These are phyloP conservation scores for Petunia axillaris DNA, from an alignment of 257 asterid species.

Conservation along the genomic window DNA sequence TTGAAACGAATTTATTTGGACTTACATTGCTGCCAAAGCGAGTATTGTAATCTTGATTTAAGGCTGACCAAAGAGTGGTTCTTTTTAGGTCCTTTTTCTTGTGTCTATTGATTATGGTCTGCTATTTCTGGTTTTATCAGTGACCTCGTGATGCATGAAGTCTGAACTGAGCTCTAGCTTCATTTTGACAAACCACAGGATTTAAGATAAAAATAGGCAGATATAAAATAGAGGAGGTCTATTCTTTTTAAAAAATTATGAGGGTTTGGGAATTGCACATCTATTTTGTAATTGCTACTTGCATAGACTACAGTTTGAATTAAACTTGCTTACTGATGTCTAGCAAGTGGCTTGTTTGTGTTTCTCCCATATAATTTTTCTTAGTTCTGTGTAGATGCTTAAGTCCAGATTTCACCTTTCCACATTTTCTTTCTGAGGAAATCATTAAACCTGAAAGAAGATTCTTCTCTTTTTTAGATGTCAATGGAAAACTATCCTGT, in stretches of 20 bases:
- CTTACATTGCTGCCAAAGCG: too few species aligned
- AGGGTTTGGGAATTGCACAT: background rate
- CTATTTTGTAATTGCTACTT: conserved; percentile 1
- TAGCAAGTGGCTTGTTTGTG: background rate
- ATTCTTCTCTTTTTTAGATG: background rate
- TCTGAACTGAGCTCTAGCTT: background rate
- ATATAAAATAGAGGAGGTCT: background rate
- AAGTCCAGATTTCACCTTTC: background rate
- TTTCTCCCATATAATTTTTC: background rate
- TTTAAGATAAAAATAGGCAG: background rate
- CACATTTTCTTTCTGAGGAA: background rate
- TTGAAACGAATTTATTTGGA: too few species aligned
- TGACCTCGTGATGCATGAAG: background rate
- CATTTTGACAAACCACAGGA: background rate
- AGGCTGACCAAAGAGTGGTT: background rate
- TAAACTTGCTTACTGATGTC: conserved; percentile 1
- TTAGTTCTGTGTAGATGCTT: background rate
- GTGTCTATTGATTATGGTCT: background rate
- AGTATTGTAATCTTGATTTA: too few species aligned
- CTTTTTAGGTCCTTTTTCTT: background rate
- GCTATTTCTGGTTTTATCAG: background rate
- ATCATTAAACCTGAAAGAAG: background rate
- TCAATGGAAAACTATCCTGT: background rate
- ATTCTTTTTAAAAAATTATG: background rate
- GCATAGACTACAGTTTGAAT: background rate